These are phyloP conservation scores for Lathyrus tuberosus DNA, from an alignment of 306 rosid species.

Conservation along the genomic window DNA sequence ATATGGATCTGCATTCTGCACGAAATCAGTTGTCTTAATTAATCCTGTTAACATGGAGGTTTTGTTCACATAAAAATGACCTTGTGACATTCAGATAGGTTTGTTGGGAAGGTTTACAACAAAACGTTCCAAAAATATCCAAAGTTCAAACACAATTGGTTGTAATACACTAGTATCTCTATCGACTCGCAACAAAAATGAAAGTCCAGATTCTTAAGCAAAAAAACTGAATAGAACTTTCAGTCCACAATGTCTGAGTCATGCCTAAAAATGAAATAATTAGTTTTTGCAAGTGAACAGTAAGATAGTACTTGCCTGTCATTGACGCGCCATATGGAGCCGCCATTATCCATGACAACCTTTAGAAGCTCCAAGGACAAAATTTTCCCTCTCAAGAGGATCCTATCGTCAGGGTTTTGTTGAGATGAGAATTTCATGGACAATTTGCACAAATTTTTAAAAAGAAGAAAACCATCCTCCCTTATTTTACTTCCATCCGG, in stretches of 20 bases:
- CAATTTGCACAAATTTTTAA: slow-evolving; percentile 90
- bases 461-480: slow-evolving; percentile 91
- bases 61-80: slow-evolving; percentile 5
- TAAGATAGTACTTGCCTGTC: slow-evolving; percentile 75
- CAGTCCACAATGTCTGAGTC: slow-evolving; percentile 17
- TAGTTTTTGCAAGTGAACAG: slow-evolving; percentile 22
- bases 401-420: slow-evolving; percentile 87
- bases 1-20: slow-evolving; percentile 5
- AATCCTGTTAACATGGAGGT: slow-evolving; percentile 10
- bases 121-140: slow-evolving; percentile 22
- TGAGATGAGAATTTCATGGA: slow-evolving; percentile 95
- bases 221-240: slow-evolving; percentile 16
- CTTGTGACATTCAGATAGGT: slow-evolving; percentile 12
- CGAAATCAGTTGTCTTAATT: slow-evolving; percentile 16
- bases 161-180: slow-evolving; percentile 16
- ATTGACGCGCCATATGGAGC: slow-evolving; percentile 77
- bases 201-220: background rate
- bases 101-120: background rate
- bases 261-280: slow-evolving; percentile 17
- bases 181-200: slow-evolving; percentile 31
- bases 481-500: slow-evolving; percentile 73
- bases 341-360: slow-evolving; percentile 84
- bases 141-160: slow-evolving; percentile 28
- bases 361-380: slow-evolving; percentile 97
- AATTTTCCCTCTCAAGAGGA: slow-evolving; percentile 90